These are phyloP conservation scores for Hericium rajendrae DNA, from an alignment of 768 basidiomycete species.

Conservation along the genomic window DNA sequence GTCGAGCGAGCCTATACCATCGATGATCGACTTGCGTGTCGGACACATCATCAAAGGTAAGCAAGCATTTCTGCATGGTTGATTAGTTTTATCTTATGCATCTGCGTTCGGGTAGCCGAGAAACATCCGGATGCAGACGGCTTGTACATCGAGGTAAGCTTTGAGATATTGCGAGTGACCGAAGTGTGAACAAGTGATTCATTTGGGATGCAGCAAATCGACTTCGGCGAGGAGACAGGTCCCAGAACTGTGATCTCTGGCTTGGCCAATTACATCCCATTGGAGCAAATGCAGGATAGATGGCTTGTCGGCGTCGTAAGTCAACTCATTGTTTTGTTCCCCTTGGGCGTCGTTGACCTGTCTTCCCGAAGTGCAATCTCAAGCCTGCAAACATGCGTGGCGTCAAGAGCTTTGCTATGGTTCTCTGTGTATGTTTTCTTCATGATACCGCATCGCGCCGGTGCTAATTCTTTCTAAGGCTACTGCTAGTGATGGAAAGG, in stretches of 20 bases:
- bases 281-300: conserved; percentile 84
- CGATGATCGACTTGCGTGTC: conserved; percentile 95
- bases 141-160: conserved; percentile 82
- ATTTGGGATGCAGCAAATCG: conserved; percentile 64
- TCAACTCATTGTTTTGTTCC: not conserved
- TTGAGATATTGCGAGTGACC: not conserved
- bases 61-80: conserved; percentile 14
- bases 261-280: conserved; percentile 91
- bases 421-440: conserved; percentile 61
- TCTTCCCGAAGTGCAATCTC: conserved; percentile 60
- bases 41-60: conserved; percentile 86
- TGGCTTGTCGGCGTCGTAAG: conserved; percentile 77
- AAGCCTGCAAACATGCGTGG: conserved; percentile 97
- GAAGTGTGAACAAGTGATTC: not conserved
- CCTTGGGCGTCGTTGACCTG: not conserved
- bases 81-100: not conserved
- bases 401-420: conserved; percentile 97
- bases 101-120: conserved; percentile 39
- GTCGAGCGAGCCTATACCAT: conserved; percentile 76
- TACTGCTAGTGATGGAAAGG: conserved; percentile 82
- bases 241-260: conserved; percentile 96
- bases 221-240: conserved; percentile 89
- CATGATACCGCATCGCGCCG: not conserved
- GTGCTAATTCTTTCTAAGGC: conserved; percentile 40
- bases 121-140: conserved; percentile 97